These are phyloP conservation scores for Lathyrus aphaca DNA, from an alignment of 306 rosid genomes.

Conservation along the genomic window DNA sequence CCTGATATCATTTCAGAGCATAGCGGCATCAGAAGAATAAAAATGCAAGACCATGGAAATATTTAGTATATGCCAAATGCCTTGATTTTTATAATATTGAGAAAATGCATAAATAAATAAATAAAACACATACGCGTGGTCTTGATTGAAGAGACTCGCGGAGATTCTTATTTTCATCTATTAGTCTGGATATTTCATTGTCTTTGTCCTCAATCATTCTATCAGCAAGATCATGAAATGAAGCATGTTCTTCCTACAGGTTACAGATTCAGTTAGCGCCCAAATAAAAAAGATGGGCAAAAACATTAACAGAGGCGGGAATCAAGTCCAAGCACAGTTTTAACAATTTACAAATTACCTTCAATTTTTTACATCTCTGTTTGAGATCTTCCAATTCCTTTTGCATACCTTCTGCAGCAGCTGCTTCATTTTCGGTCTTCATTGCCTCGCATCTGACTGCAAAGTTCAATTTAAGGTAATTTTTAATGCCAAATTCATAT, in stretches of 20 bases:
- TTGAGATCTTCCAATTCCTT: constrained; percentile 90
- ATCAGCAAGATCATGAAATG: constrained; percentile 93
- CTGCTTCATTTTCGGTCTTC: constrained; percentile 79
- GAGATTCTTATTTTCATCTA: constrained; percentile 77
- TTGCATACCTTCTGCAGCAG: constrained; percentile 57
- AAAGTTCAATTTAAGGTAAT: constrained; percentile 36
- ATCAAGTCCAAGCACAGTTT: constrained; percentile 30
- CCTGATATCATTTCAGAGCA: constrained; percentile 60
- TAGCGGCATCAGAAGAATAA: constrained; percentile 34
- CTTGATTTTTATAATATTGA: constrained; percentile 29
- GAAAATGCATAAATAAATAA: constrained; percentile 19
- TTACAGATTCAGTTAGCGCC: constrained; percentile 41
- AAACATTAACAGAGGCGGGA: constrained; percentile 7
- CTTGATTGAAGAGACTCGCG: constrained; percentile 76
- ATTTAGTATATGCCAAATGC: constrained; percentile 33
- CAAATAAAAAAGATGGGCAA: constrained; percentile 25
- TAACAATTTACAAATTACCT: constrained; percentile 55
- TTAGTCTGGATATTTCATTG: constrained; percentile 77
- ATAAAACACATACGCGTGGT: constrained; percentile 58
- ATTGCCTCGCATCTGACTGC: constrained; percentile 86
- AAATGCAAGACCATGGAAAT: constrained; percentile 29
- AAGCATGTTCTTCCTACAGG: constrained; percentile 80
- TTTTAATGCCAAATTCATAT: constrained; percentile 33
- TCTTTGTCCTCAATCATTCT: constrained; percentile 93
- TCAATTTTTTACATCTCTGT: constrained; percentile 65